phyloP scores from a whole-genome alignment of 2,329 filamentous ascomycete species.

The Beauveria bassiana region DNA sequence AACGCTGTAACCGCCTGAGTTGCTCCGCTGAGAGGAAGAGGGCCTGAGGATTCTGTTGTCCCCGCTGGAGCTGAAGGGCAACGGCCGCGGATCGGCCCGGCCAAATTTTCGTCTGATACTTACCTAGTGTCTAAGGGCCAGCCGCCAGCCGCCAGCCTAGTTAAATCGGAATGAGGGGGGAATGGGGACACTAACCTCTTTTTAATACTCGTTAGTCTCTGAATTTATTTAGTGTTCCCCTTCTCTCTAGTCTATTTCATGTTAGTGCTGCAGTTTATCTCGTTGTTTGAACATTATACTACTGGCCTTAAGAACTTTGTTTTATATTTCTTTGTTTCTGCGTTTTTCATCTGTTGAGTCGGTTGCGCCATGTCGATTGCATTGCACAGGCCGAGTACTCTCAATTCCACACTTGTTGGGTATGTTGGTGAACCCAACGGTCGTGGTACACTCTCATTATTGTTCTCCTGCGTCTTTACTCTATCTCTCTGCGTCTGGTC shows the following conservation, averaged over 20 bases:
- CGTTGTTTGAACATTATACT: no score
- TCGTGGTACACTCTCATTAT: conserved; percentile 23
- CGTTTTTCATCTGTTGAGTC: no score
- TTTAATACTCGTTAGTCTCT: no score
- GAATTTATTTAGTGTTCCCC: no score
- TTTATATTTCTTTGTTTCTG: no score
- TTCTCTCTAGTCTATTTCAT: no score
- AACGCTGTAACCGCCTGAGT: neutral
- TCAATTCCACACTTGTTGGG: neutral
- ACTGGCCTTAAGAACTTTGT: no score
- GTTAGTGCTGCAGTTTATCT: no score
- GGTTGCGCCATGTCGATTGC: no score
- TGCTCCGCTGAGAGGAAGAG: no score
- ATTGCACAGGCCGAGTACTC: no score
- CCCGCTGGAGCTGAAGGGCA: neutral
- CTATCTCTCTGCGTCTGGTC: conserved; percentile 27
- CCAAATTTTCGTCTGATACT: neutral
- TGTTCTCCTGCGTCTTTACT: conserved; percentile 25
- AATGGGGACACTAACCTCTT: no score
- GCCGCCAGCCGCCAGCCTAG: neutral
- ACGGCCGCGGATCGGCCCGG: neutral
- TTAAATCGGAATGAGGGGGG: neutral
- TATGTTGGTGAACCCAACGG: conserved; percentile 16
- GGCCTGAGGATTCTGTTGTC: neutral
- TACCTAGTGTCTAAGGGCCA: neutral